Percentiles rank a stretch among this genome's conserved stretches.
Conservation (phyloP, 2,329 filamentous ascomycete species). For the Pyricularia sp. region DNA sequence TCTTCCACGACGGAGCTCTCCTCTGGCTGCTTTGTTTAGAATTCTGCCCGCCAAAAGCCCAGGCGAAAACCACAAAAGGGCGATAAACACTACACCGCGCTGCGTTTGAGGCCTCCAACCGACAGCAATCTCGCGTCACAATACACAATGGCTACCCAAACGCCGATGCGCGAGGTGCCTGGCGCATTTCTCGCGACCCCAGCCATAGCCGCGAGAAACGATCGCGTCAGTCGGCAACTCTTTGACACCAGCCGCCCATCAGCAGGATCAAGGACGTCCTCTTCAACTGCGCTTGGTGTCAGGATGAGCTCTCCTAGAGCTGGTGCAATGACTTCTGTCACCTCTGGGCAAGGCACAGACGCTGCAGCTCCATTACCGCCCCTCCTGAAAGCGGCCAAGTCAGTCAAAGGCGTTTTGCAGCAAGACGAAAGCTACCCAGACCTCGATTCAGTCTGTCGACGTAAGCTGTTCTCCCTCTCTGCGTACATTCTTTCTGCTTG, state of each 20-base stretch:
- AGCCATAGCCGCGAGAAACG: conserved; percentile 42
- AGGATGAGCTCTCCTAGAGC: conserved; percentile 9
- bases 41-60: background rate
- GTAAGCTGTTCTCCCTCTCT: conserved; percentile 43
- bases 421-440: conserved; percentile 78
- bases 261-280: conserved; percentile 4
- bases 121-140: background rate
- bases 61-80: background rate
- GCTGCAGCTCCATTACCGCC: conserved; percentile 44
- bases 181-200: conserved; percentile 72
- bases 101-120: background rate
- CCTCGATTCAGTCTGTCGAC: conserved; percentile 79
- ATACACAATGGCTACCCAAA: conserved; percentile 45
- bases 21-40: background rate
- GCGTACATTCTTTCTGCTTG: background rate
- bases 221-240: conserved; percentile 17
- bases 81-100: background rate
- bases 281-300: background rate
- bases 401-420: conserved; percentile 70
- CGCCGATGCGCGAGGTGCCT: conserved; percentile 63
- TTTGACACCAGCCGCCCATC: conserved; percentile 1
- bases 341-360: background rate
- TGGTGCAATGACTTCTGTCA: conserved; percentile 5
- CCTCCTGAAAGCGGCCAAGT: conserved; percentile 70
- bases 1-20: background rate